Evolutionary conservation across 1,139 yeast genomes (phyloP), one percentile per base, ranked within the genome.

Genomic region (Magnusiomyces fungicola): DNA sequence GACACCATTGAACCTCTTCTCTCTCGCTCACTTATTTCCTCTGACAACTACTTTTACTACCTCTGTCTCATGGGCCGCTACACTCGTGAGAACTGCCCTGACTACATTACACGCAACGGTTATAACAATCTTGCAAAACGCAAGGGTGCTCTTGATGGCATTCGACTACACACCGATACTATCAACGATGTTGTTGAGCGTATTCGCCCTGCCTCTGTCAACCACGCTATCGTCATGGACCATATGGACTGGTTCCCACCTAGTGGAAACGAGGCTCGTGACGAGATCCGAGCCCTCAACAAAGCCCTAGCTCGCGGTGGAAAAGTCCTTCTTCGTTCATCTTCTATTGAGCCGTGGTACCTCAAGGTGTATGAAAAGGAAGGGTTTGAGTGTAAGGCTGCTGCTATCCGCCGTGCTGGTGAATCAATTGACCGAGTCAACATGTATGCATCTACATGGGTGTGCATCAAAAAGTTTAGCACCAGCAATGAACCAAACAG

Each of bases 231-330:
- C 46, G 83, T 86, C 51, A 86, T 86, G 95, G 95, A 86, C 65
- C 95, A 86, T 64, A 83, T 85, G 92, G 95, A 86, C 66, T 86
- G 95, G 95, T 85, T 85, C 62, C 81, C 80, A 57, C 83, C 86
- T 38, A 65, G 72, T 21, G 83, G 83, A 18, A 59, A 61, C 7
- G 90, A 82, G 32, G 92, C 87, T 12, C 69, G 73, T 45, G 71
- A 74, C 48, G 95, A 86, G 64, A 81, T 86, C 57, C 63, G 72
- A 29, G 86, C 88, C 0, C 71, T 85, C 48, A 75, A 74, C 62
- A 72, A 74, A 48, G 84, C 89, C 24, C 72, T 86, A 53, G 76
- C 77, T 6, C 73, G 74, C 25, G 80, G 81, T 40, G 95, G 95
- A 9, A 73, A 88, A 54, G 92, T 85, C 4, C 68, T 86, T 77